phyloP scores from a whole-genome alignment of 495 filamentous ascomycete species.

The Tuber melanosporum region DNA sequence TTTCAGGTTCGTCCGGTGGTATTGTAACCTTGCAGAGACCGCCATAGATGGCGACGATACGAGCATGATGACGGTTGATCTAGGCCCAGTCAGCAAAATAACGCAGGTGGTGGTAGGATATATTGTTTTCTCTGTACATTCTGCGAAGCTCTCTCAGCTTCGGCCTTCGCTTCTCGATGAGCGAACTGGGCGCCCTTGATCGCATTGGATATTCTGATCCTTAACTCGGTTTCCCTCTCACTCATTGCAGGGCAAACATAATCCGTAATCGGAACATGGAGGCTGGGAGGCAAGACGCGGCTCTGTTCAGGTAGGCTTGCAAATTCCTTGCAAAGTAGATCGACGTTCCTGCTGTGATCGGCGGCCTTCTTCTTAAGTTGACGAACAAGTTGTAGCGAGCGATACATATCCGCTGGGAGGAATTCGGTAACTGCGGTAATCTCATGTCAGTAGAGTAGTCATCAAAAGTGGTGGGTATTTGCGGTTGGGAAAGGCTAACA shows the following conservation, averaged over 20 bases:
- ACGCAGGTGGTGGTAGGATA: neutral
- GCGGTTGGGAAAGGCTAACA: constrained; percentile 44
- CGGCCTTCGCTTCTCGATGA: constrained; percentile 70
- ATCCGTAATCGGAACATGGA: neutral
- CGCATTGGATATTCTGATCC: constrained; percentile 66
- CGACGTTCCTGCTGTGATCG: constrained; percentile 58
- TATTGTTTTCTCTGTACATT: constrained; percentile 39
- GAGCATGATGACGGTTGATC: constrained; percentile 69
- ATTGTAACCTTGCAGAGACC: constrained; percentile 73
- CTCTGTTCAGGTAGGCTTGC: constrained; percentile 60
- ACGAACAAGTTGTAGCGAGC: constrained; percentile 80
- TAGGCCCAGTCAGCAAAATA: constrained; percentile 34
- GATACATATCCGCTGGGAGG: constrained; percentile 83
- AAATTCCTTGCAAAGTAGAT: constrained; percentile 68
- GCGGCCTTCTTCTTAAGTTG: constrained; percentile 69
- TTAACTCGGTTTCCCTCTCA: constrained; percentile 50
- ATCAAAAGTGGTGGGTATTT: neutral
- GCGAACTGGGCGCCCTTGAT: constrained; percentile 68
- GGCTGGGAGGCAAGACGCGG: constrained; percentile 32
- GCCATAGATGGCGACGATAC: constrained; percentile 65
- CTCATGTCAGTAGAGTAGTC: constrained; percentile 17
- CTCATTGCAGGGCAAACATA: constrained; percentile 23
- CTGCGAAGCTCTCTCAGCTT: constrained; percentile 73
- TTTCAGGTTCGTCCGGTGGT: constrained; percentile 45
- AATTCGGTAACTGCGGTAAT: constrained; percentile 65